Base-by-base conservation (phyloP, 176 grass and related monocot species). In the Melocanna baccifera region DNA sequence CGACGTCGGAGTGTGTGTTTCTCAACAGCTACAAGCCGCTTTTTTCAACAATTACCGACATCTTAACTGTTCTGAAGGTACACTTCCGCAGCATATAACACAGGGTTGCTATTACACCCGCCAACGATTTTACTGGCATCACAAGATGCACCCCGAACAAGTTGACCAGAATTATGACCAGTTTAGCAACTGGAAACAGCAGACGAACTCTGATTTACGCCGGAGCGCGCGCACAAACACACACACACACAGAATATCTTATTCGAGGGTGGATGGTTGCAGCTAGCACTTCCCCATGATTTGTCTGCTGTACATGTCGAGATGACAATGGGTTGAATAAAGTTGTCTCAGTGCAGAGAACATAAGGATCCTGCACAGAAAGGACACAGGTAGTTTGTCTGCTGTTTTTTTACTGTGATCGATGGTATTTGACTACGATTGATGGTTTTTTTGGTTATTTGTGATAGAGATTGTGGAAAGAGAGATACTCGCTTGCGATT, bases 291-390 rank as follows among this genome's bases (percentile, higher is more conserved):
- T 74, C 2, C 45, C 7, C 48, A 40, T 46, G n/a, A 62, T 67
- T 66, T 66, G 46, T 79, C 32, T 51, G 40, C 34, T 23, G 40
- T 69, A n/a, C n/a, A n/a, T n/a, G 29, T 56, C 28, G 69, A 16
- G 14, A 32, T 66, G n/a, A 19, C 39, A 85, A 77, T 70, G 18
- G 40, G 8, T 15, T 3, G 1, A 74, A 75, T 68, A 19, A 78
- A 69, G 57, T 69, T 69, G 25, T 20, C 15, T 4, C 16, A 45
- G 13, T 30, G 37, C 79, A 63, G 25, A 77, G 28, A 57, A 80
- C 73, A 41, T 20, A 68, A n/a, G 15, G 23, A 20, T 51, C 51
- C 84, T 91, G 80, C 41, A 53, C 43, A 78, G 36, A 15, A 50
- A 23, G 23, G 20, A 30, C 5, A 34, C 29, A 62, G 20, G 70